These are phyloP conservation scores for Samsoniella hepiali DNA, from an alignment of 2,329 filamentous ascomycete species.

Conservation along the genomic window DNA sequence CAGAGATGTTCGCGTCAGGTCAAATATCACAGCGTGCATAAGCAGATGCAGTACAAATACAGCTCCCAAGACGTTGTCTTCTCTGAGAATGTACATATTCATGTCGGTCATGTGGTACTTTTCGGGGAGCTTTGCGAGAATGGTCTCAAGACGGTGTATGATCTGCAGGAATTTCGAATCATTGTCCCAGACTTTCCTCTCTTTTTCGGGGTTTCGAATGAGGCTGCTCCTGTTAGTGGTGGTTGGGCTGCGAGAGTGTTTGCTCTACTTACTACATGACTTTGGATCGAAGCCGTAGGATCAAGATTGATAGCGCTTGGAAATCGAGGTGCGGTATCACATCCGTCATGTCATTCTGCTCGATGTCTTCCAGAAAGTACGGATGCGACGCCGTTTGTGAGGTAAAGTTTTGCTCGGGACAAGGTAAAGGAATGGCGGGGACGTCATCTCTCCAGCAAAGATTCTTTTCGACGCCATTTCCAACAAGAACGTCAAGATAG, in stretches of 20 bases:
- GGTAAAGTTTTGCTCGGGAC: conserved; percentile 22
- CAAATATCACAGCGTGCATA: conserved; percentile 26
- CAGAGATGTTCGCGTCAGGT: conserved; percentile 26
- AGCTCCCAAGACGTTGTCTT: conserved; percentile 22
- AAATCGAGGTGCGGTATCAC: conserved; percentile 22
- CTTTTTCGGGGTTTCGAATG: conserved; percentile 21
- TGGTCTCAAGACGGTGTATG: conserved; percentile 23
- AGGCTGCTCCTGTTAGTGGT: conserved; percentile 18
- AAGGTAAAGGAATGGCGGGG: conserved; percentile 25
- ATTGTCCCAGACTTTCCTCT: conserved; percentile 16
- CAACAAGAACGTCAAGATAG: conserved; percentile 24
- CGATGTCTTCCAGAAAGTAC: conserved; percentile 20
- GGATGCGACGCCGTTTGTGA: conserved; percentile 12
- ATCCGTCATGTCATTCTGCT: conserved; percentile 15
- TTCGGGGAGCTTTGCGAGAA: conserved; percentile 24
- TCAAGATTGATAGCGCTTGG: conserved; percentile 21
- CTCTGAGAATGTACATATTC: conserved; percentile 25
- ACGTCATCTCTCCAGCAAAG: conserved; percentile 24
- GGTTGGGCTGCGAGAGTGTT: background rate
- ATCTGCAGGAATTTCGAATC: conserved; percentile 18
- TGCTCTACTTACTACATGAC: conserved; percentile 22
- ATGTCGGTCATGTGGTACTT: conserved; percentile 24
- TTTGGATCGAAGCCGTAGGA: conserved; percentile 23
- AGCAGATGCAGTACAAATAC: conserved; percentile 27
- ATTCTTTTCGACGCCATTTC: conserved; percentile 24